Conservation (phyloP, 1,284 basidiomycete genomes). For the Nidula niveotomentosa region DNA sequence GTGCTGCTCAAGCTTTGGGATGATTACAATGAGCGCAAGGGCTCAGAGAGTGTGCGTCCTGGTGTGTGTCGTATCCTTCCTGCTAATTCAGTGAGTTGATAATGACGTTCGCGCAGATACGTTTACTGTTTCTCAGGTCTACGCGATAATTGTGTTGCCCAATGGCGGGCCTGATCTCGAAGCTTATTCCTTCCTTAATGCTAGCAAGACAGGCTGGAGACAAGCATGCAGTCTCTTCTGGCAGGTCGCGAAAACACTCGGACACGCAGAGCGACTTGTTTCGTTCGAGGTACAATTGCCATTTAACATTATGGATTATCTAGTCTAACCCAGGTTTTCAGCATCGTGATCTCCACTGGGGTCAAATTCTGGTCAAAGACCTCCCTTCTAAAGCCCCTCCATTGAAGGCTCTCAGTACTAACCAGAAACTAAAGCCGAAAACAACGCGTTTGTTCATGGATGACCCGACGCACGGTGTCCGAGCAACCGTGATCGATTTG, state of each 20-base stretch:
- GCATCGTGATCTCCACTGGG: conserved; percentile 98
- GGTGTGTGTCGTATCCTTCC: conserved; percentile 43
- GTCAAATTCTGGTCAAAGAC: conserved; percentile 88
- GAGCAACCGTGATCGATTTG: conserved; percentile 90
- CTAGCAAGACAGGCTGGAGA: conserved; percentile 66
- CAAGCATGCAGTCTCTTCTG: conserved; percentile 90
- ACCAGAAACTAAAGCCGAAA: conserved; percentile 21
- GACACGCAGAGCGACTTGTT: conserved; percentile 75
- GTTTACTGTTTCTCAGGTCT: conserved; percentile 75
- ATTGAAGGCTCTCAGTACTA: conserved; percentile 27
- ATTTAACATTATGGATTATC: background rate
- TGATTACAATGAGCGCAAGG: conserved; percentile 67
- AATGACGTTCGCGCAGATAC: conserved; percentile 47
- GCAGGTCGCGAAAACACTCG: conserved; percentile 82
- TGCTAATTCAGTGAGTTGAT: background rate
- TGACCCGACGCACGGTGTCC: conserved; percentile 57
- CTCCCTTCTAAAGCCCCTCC: conserved; percentile 26
- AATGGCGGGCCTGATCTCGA: conserved; percentile 93
- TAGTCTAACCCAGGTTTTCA: conserved; percentile 27
- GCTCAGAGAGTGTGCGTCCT: conserved; percentile 85
- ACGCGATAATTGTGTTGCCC: conserved; percentile 85
- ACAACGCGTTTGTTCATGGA: conserved; percentile 51
- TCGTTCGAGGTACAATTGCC: conserved; percentile 77
- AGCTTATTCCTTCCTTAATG: conserved; percentile 64
- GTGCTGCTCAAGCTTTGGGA: conserved; percentile 86